phyloP scores from a whole-genome alignment of 129 eudicot species.

The Helianthus tuberosus region DNA sequence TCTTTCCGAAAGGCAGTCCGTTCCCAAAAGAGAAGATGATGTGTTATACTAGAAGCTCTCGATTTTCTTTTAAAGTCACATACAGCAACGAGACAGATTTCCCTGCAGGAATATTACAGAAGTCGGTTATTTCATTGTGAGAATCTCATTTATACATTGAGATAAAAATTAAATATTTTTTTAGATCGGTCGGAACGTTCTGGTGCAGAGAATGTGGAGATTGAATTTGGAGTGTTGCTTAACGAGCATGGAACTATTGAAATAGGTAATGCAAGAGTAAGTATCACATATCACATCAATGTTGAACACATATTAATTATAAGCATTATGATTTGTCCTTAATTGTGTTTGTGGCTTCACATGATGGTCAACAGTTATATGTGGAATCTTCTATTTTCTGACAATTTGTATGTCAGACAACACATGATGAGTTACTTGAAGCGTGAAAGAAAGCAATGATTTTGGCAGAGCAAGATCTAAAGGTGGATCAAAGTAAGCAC shows the following conservation, averaged over 20 bases:
- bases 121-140: slow-evolving; percentile 56
- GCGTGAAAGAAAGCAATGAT: slow-evolving; percentile 59
- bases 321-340: background rate
- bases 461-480: slow-evolving; percentile 59
- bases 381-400: slow-evolving; percentile 15
- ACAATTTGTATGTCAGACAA: slow-evolving; percentile 45
- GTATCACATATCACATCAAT: slow-evolving; percentile 23
- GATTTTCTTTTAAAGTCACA: slow-evolving; percentile 48
- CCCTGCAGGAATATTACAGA: slow-evolving; percentile 58
- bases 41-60: slow-evolving; percentile 30
- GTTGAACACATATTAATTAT: background rate
- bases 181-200: slow-evolving; percentile 61
- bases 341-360: slow-evolving; percentile 34
- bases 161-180: background rate
- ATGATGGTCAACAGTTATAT: slow-evolving; percentile 29
- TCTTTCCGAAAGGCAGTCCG: background rate
- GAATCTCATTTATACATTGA: background rate
- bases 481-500: slow-evolving; percentile 62
- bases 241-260: slow-evolving; percentile 62
- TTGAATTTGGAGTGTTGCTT: slow-evolving; percentile 57
- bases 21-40: slow-evolving; percentile 50
- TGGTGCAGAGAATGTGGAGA: slow-evolving; percentile 35
- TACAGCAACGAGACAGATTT: slow-evolving; percentile 21
- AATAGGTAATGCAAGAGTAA: slow-evolving; percentile 58
- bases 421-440: slow-evolving; percentile 43